Base-by-base conservation (phyloP, 169 alveolate species). In the Eimeria praecox region DNA sequence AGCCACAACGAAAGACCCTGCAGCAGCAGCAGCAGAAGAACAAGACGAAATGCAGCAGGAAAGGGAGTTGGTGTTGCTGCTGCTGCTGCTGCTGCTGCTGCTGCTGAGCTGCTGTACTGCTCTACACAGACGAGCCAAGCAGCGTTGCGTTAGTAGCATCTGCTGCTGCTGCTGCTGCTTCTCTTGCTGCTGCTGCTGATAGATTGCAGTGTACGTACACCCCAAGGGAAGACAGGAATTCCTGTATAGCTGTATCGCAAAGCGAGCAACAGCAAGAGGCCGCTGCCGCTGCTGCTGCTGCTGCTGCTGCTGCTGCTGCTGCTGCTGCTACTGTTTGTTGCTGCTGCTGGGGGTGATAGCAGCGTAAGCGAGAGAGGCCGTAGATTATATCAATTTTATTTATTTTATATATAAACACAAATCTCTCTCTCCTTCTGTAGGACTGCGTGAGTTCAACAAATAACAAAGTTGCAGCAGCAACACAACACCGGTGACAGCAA, bases 101-200 rank as follows among this genome's bases (percentile, higher is more conserved):
- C 69, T 59, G 5, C n/a, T 59, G 20, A 3, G 69, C 69, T 59
- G 69, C 69, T 71, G 83, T 38, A 20, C 27, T 77, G 87, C 87
- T 46, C 30, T 77, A 44, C 59, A 44, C 38, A 40, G 27, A 33
- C 87, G 22, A 22, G 87, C 5, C 27, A 30, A 33, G 87, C 87
- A 77, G 38, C 64, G 16, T 40, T 24, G 87, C 64, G 64, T 77
- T 59, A 12, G 24, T 38, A 33, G 87, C 87, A 77, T 38, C 64
- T 59, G 69, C 69, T 59, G 69, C 69, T 59, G 30, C 69, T 0
- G 5, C 69, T 40, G 73, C 69, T 0, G 5, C 69, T 40, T 46
- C 52, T 3, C 46, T 27, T 49, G 90, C 90, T 82, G 90, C 71
- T 82, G 90, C 90, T 82, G 90, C 90, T 82, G 90, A 42, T 44